Evolutionary conservation across 805 yeast genomes (phyloP).

Genomic region (Metschnikowia picachoensis): DNA sequence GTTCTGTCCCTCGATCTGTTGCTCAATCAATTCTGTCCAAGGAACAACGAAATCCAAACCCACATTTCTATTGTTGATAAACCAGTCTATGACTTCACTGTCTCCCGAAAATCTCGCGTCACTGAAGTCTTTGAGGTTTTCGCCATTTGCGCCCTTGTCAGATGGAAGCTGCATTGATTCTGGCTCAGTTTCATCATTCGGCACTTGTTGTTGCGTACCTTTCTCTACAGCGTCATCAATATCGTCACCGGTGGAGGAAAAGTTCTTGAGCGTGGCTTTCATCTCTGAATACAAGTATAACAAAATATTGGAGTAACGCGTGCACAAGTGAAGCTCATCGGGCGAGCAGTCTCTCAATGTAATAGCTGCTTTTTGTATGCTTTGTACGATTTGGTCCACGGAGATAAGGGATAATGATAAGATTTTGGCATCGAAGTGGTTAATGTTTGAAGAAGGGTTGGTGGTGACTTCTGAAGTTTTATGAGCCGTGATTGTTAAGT

Average conservation of each 20-base stretch:
- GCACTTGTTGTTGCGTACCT: not conserved
- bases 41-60: constrained; percentile 54
- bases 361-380: constrained; percentile 68
- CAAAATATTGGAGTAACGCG: constrained; percentile 71
- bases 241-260: constrained; percentile 1
- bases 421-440: constrained; percentile 44
- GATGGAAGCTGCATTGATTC: not conserved
- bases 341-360: constrained; percentile 80
- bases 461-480: constrained; percentile 23
- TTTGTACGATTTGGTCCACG: constrained; percentile 62
- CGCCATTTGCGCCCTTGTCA: not conserved
- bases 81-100: constrained; percentile 44
- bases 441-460: constrained; percentile 19
- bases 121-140: constrained; percentile 8
- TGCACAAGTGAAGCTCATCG: constrained; percentile 81
- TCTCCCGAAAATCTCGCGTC: constrained; percentile 27
- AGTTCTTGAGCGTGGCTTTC: constrained; percentile 43
- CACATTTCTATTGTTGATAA: constrained; percentile 34
- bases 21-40: constrained; percentile 77
- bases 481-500: constrained; percentile 57
- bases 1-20: constrained; percentile 41
- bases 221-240: not conserved
- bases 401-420: constrained; percentile 62
- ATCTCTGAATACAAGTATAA: constrained; percentile 75
- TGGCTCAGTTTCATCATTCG: constrained; percentile 14